These are phyloP conservation scores for Cucumis cinereus DNA, from an alignment of 306 rosid species.

Conservation along the genomic window DNA sequence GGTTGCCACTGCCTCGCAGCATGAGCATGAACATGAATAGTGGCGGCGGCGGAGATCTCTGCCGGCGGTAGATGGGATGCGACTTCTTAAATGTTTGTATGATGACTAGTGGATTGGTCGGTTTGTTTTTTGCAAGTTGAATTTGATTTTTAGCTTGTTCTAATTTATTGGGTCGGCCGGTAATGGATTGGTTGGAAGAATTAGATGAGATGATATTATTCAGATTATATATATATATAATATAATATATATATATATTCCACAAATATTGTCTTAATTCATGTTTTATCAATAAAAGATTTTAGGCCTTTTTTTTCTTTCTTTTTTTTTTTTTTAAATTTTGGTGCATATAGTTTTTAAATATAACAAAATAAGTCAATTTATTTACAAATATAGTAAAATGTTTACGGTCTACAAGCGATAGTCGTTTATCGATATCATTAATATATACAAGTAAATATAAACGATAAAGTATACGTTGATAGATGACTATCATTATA, in stretches of 20 bases:
- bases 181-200: conserved; percentile 2
- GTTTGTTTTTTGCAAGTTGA: conserved; percentile 8
- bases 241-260: neutral
- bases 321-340: no score
- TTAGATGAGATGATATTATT: neutral
- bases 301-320: neutral
- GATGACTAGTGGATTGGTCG: neutral
- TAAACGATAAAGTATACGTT: no score
- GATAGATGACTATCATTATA: no score
- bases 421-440: no score
- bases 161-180: neutral
- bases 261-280: neutral
- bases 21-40: conserved; percentile 13
- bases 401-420: no score
- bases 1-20: conserved; percentile 31
- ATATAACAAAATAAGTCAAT: no score
- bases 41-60: neutral
- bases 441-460: no score
- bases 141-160: neutral
- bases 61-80: neutral
- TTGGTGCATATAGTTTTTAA: no score
- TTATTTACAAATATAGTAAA: no score
- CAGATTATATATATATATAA: neutral
- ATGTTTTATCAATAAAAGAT: neutral
- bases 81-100: neutral